Evolutionary conservation across 495 filamentous ascomycete species (phyloP), one percentile per base, ranked within the genome.

Genomic region (Endocarpon pusillum): DNA sequence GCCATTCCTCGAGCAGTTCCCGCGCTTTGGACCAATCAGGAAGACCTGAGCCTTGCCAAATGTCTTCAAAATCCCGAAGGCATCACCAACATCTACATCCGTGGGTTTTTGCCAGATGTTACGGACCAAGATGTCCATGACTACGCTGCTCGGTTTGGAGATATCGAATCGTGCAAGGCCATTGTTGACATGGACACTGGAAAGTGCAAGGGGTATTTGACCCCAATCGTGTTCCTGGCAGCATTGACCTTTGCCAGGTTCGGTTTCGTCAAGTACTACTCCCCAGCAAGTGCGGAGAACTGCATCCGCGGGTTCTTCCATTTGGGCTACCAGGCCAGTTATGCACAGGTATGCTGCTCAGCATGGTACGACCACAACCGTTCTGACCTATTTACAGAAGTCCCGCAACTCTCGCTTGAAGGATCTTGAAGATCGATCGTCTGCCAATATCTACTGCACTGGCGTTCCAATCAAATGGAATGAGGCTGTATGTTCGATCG

Each of bases 231-330:
- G 14, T 38, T 25, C 18, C 17, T 29, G 21, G 17, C 21, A 19
- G n/a, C 20, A 31, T 30, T 28, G 36, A 25, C 25, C 23, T 14
- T 17, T 26, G 8, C 8, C 35, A 93, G 89, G 2, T 97, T 93
- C 48, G 91, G 91, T 0, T 99, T 99, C 53, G 84, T 92, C 45
- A 86, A 87, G 51, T 99, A 86, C 50, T 75, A 67, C 55, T 78
- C 78, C 44, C 78, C 81, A 45, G 73, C 76, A 18, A 79, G 93
- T 40, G 91, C 87, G 11, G 84, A 94, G 58, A 78, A 79, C 39
- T 94, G 86, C 58, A 96, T 99, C 54, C 81, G 83, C 23, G 87
- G 79, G n/a, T 91, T 99, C 48, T 84, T 82, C 51, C 76, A 78
- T 44, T 69, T 85, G 35, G 86, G 86, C 25, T 96, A 96, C 47